Evolutionary conservation across 1,284 basidiomycete species (phyloP).

Genomic region (Fomes fomentarius): DNA sequence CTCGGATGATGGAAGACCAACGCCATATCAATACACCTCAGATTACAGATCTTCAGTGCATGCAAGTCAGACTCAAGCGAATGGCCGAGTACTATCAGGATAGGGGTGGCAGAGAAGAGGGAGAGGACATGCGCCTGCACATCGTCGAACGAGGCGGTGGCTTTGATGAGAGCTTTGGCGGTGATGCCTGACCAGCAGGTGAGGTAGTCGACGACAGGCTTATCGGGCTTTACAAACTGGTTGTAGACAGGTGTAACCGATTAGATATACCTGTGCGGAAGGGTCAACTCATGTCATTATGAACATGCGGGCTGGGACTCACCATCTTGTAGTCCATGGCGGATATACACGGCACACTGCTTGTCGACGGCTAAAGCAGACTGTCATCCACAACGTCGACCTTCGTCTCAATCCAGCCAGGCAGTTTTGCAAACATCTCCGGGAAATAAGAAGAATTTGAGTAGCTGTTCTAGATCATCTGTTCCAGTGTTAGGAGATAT

Average conservation of each 20-base stretch:
- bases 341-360: constrained; percentile 50
- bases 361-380: constrained; percentile 28
- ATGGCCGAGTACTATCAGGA: constrained; percentile 90
- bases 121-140: constrained; percentile 73
- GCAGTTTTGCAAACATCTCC: constrained; percentile 63
- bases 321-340: constrained; percentile 96
- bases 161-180: constrained; percentile 61
- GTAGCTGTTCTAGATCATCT: constrained; percentile 93
- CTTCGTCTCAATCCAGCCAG: constrained; percentile 80
- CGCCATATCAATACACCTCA: constrained; percentile 88
- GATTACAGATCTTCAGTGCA: constrained; percentile 82
- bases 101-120: constrained; percentile 55
- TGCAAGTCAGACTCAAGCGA: constrained; percentile 91
- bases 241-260: constrained; percentile 85
- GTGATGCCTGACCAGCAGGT: constrained; percentile 96
- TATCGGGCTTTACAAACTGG: constrained; percentile 82
- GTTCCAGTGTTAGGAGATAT: constrained; percentile 76
- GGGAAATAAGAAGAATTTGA: constrained; percentile 81
- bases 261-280: constrained; percentile 75
- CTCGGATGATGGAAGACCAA: constrained; percentile 88
- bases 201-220: constrained; percentile 84
- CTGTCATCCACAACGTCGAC: constrained; percentile 35
- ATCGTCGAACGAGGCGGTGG: constrained; percentile 76
- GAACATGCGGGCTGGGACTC: constrained; percentile 24
- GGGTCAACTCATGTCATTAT: constrained; percentile 6